These are phyloP conservation scores for Orbilia quercus DNA, from an alignment of 2,329 filamentous ascomycete genomes.

Conservation along the genomic window DNA sequence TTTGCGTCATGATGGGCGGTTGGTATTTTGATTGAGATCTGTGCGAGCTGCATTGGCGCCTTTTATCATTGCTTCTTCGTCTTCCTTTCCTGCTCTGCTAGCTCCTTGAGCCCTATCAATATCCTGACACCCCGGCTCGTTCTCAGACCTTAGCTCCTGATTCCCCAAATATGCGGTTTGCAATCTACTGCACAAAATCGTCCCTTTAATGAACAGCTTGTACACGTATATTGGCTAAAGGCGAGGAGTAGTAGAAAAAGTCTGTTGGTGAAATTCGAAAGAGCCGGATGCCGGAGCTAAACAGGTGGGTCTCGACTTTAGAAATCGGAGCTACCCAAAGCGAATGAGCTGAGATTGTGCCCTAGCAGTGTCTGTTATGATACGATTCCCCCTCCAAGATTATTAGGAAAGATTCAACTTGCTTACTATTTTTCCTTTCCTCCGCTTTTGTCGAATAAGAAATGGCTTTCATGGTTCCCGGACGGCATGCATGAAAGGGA, in stretches of 20 bases:
- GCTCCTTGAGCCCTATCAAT: conserved; percentile 42
- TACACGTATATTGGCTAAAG: conserved; percentile 48
- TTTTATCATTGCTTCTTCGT: conserved; percentile 37
- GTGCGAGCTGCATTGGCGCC: conserved; percentile 49
- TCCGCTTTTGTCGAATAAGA: conserved; percentile 29
- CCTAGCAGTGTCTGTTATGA: too few relatives aligned
- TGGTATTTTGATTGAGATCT: conserved; percentile 47
- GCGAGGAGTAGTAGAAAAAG: conserved; percentile 24
- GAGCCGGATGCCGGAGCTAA: conserved; percentile 42
- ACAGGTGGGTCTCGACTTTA: conserved; percentile 51
- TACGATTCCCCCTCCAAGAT: too few relatives aligned
- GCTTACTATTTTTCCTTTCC: too few relatives aligned
- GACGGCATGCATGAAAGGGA: conserved; percentile 33
- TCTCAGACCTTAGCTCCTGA: conserved; percentile 44
- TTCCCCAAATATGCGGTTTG: conserved; percentile 19
- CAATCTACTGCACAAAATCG: conserved; percentile 37
- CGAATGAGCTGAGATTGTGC: conserved; percentile 11
- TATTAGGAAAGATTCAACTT: conserved; percentile 21
- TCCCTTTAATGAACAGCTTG: conserved; percentile 36
- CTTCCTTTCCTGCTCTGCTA: conserved; percentile 9
- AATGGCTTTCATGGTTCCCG: conserved; percentile 22
- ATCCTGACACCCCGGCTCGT: conserved; percentile 31
- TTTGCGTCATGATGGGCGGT: conserved; percentile 52
- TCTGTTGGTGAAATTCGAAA: conserved; percentile 21
- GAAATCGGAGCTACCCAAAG: conserved; percentile 42